Evolutionary conservation across 1,284 basidiomycete species (phyloP).

Genomic region (Cryptococcus hybrid): DNA sequence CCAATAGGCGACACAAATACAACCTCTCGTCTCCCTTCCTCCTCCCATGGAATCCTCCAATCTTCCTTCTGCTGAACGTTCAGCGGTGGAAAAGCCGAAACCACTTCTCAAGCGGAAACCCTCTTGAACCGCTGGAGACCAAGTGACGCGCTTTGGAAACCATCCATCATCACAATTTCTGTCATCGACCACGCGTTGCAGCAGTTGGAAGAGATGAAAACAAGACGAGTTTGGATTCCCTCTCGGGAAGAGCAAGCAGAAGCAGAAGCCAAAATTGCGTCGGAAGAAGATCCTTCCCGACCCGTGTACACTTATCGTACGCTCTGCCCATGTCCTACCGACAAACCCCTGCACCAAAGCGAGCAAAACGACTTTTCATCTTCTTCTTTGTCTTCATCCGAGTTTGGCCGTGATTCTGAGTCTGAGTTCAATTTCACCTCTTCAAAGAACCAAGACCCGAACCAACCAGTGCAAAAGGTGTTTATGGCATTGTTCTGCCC

Average conservation of each 20-base stretch:
- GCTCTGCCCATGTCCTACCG: background rate
- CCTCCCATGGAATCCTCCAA: background rate
- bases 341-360: background rate
- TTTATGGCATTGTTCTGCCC: slow-evolving; percentile 13
- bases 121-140: slow-evolving; percentile 38
- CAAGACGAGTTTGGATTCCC: background rate
- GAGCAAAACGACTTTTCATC: background rate
- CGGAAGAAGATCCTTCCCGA: background rate
- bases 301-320: no score
- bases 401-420: background rate
- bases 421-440: background rate
- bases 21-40: slow-evolving; percentile 9
- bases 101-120: background rate
- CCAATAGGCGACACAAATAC: slow-evolving; percentile 29
- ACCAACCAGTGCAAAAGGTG: background rate
- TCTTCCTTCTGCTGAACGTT: background rate
- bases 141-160: slow-evolving; percentile 40
- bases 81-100: background rate
- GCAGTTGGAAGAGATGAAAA: background rate
- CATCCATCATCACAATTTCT: slow-evolving; percentile 26
- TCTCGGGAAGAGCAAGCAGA: background rate
- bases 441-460: no score
- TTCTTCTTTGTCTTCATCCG: background rate
- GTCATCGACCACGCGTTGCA: slow-evolving; percentile 23
- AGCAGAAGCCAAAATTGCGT: background rate